Evolutionary conservation across 768 basidiomycete genomes (phyloP).

Genomic region (Hericium alpestre): DNA sequence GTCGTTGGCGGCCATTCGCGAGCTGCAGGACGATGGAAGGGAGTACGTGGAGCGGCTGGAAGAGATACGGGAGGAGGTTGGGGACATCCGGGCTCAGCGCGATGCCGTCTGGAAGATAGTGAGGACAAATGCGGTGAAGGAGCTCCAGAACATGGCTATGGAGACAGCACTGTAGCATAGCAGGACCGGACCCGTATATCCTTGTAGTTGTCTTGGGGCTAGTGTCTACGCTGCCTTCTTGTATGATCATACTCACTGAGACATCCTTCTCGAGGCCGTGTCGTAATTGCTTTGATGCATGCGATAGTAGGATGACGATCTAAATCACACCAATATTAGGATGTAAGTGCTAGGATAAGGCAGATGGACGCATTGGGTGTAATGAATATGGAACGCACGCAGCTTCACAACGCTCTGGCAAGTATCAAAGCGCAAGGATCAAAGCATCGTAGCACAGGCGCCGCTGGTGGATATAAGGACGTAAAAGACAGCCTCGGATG

Average conservation of each 20-base stretch:
- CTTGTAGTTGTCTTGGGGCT: no score
- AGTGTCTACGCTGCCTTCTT: no score
- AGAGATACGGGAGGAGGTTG: conserved; percentile 74
- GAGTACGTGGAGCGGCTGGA: conserved; percentile 80
- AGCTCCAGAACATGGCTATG: conserved; percentile 57
- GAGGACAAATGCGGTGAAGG: conserved; percentile 61
- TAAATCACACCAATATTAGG: no score
- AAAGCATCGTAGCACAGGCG: not conserved
- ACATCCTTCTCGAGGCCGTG: no score
- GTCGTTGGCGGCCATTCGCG: conserved; percentile 59
- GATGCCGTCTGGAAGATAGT: conserved; percentile 69
- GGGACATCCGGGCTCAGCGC: conserved; percentile 62
- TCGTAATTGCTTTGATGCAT: no score
- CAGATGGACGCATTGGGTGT: no score
- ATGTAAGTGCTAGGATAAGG: no score
- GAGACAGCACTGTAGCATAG: not conserved
- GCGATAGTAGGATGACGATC: no score
- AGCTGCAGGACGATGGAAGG: conserved; percentile 76
- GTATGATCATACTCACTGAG: no score
- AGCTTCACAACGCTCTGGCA: no score
- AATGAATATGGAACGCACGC: no score
- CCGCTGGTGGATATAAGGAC: not conserved
- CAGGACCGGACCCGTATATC: not conserved
- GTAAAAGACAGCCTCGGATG: not conserved
- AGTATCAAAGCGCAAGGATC: no score